A percentile compares a stretch with the other conserved stretches of the same genome.
These are phyloP conservation scores for Tilletia setariae DNA, from an alignment of 1,284 basidiomycete genomes.

Conservation along the genomic window DNA sequence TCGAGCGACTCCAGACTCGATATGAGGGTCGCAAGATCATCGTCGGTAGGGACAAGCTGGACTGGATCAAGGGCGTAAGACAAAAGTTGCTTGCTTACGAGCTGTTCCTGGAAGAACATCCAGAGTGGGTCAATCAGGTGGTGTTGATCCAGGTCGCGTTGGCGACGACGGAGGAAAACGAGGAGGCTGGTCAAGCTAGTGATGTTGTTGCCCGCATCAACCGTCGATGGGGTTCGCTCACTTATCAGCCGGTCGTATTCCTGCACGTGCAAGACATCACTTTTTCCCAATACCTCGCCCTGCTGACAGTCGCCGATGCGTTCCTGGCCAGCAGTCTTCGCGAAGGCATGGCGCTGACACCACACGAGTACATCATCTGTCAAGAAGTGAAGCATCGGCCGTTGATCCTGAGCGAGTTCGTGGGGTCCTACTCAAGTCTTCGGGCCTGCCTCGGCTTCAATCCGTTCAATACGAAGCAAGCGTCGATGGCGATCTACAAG, in stretches of 20 bases:
- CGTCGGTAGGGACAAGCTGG: constrained; percentile 81
- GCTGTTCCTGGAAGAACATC: constrained; percentile 72
- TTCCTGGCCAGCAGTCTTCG: constrained; percentile 78
- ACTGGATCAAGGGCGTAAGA: constrained; percentile 77
- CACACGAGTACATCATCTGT: constrained; percentile 75
- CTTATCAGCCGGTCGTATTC: constrained; percentile 83
- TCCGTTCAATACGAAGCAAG: constrained; percentile 58
- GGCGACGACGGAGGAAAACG: constrained; percentile 74
- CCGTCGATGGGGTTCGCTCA: constrained; percentile 73
- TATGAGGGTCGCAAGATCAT: constrained; percentile 80
- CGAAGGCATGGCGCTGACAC: constrained; percentile 80
- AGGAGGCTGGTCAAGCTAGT: constrained; percentile 69
- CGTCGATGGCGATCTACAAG: constrained; percentile 68
- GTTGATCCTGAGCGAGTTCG: constrained; percentile 71
- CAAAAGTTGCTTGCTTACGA: constrained; percentile 82
- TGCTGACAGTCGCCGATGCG: constrained; percentile 78
- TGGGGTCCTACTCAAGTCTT: constrained; percentile 81
- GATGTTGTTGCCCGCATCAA: constrained; percentile 78
- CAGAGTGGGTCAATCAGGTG: constrained; percentile 73
- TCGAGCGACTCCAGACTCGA: constrained; percentile 69
- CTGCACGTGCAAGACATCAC: constrained; percentile 80
- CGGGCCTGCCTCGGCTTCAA: constrained; percentile 78
- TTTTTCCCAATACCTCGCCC: constrained; percentile 77
- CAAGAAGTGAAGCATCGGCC: constrained; percentile 63
- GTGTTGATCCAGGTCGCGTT: constrained; percentile 82